Evolutionary conservation across 352 stramenopile species (phyloP).

Genomic region (Hyaloperonospora brassicae): DNA sequence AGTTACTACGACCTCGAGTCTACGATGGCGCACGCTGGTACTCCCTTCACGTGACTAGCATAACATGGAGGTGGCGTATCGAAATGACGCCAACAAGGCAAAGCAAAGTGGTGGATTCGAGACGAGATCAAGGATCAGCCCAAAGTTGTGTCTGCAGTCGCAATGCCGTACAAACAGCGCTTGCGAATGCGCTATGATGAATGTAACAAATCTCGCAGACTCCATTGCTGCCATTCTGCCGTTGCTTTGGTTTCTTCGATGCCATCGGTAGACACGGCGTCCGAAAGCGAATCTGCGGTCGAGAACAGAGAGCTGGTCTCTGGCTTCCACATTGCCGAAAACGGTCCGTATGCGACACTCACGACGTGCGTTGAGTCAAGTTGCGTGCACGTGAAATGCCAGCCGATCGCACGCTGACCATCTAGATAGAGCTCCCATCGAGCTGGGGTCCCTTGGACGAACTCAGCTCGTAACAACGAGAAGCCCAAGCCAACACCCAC

Average conservation of each 20-base stretch:
- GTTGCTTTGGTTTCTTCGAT: neutral
- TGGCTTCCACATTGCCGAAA: conserved; percentile 35
- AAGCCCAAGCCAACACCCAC: conserved; percentile 50
- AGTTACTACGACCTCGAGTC: conserved; percentile 81
- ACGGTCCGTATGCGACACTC: conserved; percentile 29
- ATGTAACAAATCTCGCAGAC: conserved; percentile 15
- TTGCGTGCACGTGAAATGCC: conserved; percentile 34
- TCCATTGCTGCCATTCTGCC: conserved; percentile 21
- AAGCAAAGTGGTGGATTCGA: neutral
- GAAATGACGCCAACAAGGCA: neutral
- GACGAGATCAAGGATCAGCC: neutral
- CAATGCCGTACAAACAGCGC: neutral
- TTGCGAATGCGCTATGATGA: neutral
- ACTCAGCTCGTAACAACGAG: conserved; percentile 41
- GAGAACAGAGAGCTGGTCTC: conserved; percentile 41
- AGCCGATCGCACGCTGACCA: conserved; percentile 28
- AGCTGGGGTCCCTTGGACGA: conserved; percentile 13
- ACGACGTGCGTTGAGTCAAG: conserved; percentile 34
- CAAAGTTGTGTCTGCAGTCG: neutral
- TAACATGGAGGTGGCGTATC: neutral
- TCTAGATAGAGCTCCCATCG: conserved; percentile 41
- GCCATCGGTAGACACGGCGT: neutral
- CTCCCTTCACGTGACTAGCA: conserved; percentile 36
- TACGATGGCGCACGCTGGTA: conserved; percentile 66
- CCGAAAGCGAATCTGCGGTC: neutral